Base-by-base conservation (phyloP, 2,329 filamentous ascomycete genomes). In the Leptographium radiaticola region DNA sequence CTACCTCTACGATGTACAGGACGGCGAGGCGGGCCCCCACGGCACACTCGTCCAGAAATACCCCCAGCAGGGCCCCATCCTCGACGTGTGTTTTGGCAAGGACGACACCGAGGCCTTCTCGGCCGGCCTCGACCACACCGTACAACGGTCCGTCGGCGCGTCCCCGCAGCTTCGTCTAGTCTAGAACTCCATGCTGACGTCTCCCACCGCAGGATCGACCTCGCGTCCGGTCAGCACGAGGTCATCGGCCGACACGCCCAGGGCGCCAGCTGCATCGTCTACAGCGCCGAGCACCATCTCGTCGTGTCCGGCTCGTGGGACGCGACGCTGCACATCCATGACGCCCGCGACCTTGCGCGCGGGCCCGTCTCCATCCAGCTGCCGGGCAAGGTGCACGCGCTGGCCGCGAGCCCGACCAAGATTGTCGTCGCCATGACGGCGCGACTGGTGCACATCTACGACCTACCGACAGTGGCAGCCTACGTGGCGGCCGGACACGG, bases 391-490 rank as follows among this genome's bases (percentile, higher is more conserved):
- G 89, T 89, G 1, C 95, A 95, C 68, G 90, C 90, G 13, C 75
- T 97, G 49, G 86, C 89, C 39, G 75, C 86, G 50, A 89, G 77
- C 63, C 75, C 78, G 3, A 77, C 87, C 51, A 95, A 94, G 68
- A 77, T 95, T 10, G 89, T 98, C 44, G 88, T 98, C 55, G 90
- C 90, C 60, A 97, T 98, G 93, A 87, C 90, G 2, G 87, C 87
- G 53, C 86, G 93, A 53, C 81, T 90, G n/a, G 82, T 96, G 57
- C 84, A 93, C 72, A 95, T 98, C 67, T 97, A 96, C 76, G 88
- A 96, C 64, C 77, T 98, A 36, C 75, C 81, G 49, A 71, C 82
- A 30, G 78, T 95, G 42, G 68, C 77, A 10, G 64, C 76, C 2
- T 71, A 80, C 7, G 71, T 84, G 18, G 42, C 25, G 25, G 25